Percentiles rank a stretch among this genome's conserved stretches.
phyloP scores from a whole-genome alignment of 306 rosid species.

The Casuarina cunninghamiana region DNA sequence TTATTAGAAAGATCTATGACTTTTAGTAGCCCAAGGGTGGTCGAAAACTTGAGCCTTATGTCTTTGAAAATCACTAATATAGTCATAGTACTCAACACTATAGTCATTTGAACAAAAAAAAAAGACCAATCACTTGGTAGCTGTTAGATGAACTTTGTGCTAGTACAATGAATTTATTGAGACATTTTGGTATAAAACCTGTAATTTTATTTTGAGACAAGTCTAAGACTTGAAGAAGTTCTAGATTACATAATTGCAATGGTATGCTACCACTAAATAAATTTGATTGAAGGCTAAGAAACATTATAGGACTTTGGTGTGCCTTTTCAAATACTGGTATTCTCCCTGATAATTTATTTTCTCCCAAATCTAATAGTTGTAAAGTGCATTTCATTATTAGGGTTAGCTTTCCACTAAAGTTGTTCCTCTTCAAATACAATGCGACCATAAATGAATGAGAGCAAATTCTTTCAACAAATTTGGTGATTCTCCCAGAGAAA shows the following conservation, averaged over 20 bases:
- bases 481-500: too few species aligned
- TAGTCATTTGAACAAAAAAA: too few species aligned
- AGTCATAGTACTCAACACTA: too few species aligned
- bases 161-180: slow-evolving; percentile 15
- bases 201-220: slow-evolving; percentile 14
- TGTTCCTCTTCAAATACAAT: background rate
- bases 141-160: too few species aligned
- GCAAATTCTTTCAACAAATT: too few species aligned
- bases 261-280: slow-evolving; percentile 22
- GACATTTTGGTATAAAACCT: slow-evolving; percentile 1
- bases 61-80: slow-evolving; percentile 28
- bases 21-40: slow-evolving; percentile 7
- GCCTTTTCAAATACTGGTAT: slow-evolving; percentile 30
- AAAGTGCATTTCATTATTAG: background rate
- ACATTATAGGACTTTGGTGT: background rate
- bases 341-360: slow-evolving; percentile 23
- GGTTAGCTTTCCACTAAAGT: background rate
- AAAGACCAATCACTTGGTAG: too few species aligned
- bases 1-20: slow-evolving; percentile 38
- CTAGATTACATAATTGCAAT: background rate
- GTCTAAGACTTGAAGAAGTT: slow-evolving; percentile 7
- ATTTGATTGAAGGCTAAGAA: slow-evolving; percentile 24
- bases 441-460: background rate
- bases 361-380: slow-evolving; percentile 24
- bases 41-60: background rate